Evolutionary conservation across 495 filamentous ascomycete species (phyloP), one percentile per base, ranked within the genome.

Genomic region (Cairneyella variabilis): DNA sequence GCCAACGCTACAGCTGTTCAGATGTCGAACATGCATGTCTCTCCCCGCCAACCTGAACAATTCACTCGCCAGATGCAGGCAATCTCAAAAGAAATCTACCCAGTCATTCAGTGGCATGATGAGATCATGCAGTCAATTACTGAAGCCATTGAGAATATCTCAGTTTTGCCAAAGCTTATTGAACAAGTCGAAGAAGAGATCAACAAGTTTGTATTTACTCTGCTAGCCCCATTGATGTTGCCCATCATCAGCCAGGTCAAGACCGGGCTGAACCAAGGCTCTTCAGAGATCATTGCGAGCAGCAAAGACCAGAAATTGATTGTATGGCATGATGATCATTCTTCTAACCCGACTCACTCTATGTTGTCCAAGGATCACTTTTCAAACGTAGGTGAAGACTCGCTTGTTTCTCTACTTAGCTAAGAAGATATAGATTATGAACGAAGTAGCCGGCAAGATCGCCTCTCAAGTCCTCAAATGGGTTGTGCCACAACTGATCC

Each of bases 321-420:
- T 48, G 89, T 96, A 23, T 96, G 95, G 68, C 62, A 85, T n/a
- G 83, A 96, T 58, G 83, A 91, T 56, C 39, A 72, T 32, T 85
- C 67, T 44, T 79, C 80, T 18, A 84, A 96, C 63, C 91, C 91
- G 7, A 98, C 93, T 3, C 93, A 97, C 73, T 93, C 88, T 10
- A 82, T 97, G 70, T 79, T 97, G 5, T 91, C 89, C 52, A 97
- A 97, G 70, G 93, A 98, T 61, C 93, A 98, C 66, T 97, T 97
- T 63, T 84, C 84, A 40, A 90, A 90, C 61, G n/a, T n/a, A n/a
- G n/a, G n/a, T n/a, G n/a, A n/a, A n/a, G n/a, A n/a, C n/a, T n/a
- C n/a, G n/a, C n/a, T n/a, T n/a, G n/a, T n/a, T n/a, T n/a, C n/a
- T 40, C 27, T 8, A 5, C 23, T 20, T 3, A 12, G 3, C 16